Evolutionary conservation across 2,329 filamentous ascomycete species (phyloP).

Genomic region (Ophiognomonia clavigignenti-juglandacearum): DNA sequence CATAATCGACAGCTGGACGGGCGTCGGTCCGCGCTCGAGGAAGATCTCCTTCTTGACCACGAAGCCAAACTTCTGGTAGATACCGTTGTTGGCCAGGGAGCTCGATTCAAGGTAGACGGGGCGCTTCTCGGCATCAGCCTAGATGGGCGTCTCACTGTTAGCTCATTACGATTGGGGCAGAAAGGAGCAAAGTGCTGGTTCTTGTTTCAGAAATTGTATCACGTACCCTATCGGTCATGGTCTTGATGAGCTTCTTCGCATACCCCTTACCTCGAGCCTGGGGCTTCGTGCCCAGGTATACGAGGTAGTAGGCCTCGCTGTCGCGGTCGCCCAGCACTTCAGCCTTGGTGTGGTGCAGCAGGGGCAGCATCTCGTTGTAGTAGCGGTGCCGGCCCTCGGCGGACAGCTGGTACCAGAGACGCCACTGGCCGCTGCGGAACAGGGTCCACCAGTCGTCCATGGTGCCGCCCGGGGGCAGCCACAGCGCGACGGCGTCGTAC

Average conservation of each 20-base stretch:
- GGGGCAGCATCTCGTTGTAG: conserved; percentile 71
- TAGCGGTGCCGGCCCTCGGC: conserved; percentile 68
- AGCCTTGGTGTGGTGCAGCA: conserved; percentile 68
- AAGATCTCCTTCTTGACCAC: conserved; percentile 58
- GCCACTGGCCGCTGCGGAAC: conserved; percentile 72
- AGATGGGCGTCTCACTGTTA: neutral
- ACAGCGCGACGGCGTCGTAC: conserved; percentile 74
- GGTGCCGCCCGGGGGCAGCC: conserved; percentile 71
- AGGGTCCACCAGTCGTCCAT: conserved; percentile 70
- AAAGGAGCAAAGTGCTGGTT: neutral
- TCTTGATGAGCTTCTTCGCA: conserved; percentile 63
- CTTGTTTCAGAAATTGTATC: too few species aligned
- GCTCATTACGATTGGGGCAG: too few species aligned
- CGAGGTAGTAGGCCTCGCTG: conserved; percentile 70
- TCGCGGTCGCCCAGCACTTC: conserved; percentile 64
- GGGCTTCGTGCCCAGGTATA: conserved; percentile 75
- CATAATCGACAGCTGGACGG: conserved; percentile 74
- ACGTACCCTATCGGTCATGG: conserved; percentile 60
- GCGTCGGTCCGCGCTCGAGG: conserved; percentile 51
- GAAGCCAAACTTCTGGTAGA: conserved; percentile 76
- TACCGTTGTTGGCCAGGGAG: conserved; percentile 59
- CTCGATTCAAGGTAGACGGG: conserved; percentile 78
- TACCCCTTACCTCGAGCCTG: conserved; percentile 68
- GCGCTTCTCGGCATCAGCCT: conserved; percentile 64
- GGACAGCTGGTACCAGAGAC: conserved; percentile 69